Base-by-base conservation (phyloP, 345 rosid species). In the Boechera stricta region DNA sequence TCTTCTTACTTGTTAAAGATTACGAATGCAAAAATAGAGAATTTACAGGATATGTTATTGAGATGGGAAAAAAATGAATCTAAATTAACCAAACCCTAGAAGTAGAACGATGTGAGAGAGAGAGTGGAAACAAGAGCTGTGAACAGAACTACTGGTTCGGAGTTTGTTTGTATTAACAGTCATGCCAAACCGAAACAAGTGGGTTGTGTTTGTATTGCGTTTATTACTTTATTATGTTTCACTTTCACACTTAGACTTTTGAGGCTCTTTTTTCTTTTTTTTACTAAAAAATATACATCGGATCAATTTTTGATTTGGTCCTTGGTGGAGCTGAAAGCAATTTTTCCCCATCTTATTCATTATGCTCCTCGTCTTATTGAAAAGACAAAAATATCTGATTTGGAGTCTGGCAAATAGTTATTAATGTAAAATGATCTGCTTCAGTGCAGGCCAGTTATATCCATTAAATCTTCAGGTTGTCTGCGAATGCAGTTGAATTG, bases 31-130 rank as follows among this genome's bases (percentile, higher is more conserved):
- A 33, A 9, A 31, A 18, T 32, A 51, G 18, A 73, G 5, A 39
- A 7, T 21, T 13, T n/a, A 64, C 44, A 63, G 33, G 24, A 67
- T 35, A 51, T 15, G 13, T 33, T 32, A 53, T 10, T 5, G 58
- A 65, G 38, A 36, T 49, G 26, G 5, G 55, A 64, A 38, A 1
- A 29, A 44, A 35, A 12, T 21, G 51, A 64, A 45, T 67, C 45
- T 47, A 33, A 16, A 26, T 56, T 6, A 66, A 57, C 67, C 32
- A 35, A 65, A 66, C 72, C 72, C 78, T 74, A 66, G 51, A 56
- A 44, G 2, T 65, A 56, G 51, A 56, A 33, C 3, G 32, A 56
- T 10, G 66, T 26, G 52, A 58, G 57, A 52, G n/a, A 41, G 69
- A 5, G 64, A 28, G 33, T 28, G 49, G 67, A 71, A 59, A 52